Conservation (phyloP, 805 yeast genomes). For the Lachancea quebecensis region DNA sequence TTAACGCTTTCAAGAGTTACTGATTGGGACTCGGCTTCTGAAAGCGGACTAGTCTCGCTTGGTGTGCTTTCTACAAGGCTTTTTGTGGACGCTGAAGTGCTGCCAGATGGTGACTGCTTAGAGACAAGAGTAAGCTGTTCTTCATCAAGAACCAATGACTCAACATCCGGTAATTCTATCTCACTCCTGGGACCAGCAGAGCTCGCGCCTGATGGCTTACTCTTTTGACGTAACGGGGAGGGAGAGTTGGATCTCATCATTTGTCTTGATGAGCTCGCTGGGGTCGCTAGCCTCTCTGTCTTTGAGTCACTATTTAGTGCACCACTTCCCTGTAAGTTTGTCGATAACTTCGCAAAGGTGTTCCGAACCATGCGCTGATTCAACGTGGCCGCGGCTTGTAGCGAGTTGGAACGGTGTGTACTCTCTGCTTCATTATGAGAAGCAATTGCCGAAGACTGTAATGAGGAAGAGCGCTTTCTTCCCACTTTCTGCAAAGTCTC, state of each 20-base stretch:
- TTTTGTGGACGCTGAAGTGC: neutral
- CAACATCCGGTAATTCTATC: conserved; percentile 1
- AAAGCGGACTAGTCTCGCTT: neutral
- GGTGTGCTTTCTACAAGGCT: neutral
- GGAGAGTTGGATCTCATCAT: conserved; percentile 4
- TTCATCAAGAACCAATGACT: conserved; percentile 2
- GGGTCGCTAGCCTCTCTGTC: neutral
- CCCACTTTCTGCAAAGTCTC: neutral
- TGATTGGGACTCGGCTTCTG: neutral
- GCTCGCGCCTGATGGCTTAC: neutral
- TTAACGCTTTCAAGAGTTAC: conserved; percentile 9
- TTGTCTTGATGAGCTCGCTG: neutral
- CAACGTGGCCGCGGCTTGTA: conserved; percentile 23
- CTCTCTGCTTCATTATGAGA: conserved; percentile 1
- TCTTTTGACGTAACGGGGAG: conserved; percentile 2
- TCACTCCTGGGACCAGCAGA: neutral
- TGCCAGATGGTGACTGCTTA: neutral
- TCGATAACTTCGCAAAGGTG: conserved; percentile 12
- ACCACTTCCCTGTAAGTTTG: conserved; percentile 1
- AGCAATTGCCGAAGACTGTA: conserved; percentile 20
- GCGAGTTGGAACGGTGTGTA: conserved; percentile 24
- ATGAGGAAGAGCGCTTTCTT: conserved; percentile 28
- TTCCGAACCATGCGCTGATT: conserved; percentile 27
- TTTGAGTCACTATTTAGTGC: neutral
- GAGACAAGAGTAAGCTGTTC: conserved; percentile 2